Evolutionary conservation across 78 protist species (phyloP).

Genomic region (Protostelium mycophagum): DNA sequence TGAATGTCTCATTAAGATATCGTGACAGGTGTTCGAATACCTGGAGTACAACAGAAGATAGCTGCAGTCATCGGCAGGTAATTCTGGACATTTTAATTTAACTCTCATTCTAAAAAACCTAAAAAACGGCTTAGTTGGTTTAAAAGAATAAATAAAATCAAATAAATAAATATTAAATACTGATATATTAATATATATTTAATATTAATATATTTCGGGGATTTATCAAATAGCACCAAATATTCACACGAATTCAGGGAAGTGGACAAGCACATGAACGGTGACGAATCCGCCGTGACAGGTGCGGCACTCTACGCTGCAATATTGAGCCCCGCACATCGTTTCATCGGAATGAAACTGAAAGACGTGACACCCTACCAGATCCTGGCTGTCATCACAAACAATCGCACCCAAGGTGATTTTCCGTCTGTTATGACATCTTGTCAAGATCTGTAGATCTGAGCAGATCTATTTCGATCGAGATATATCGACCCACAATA

Average conservation of each 20-base stretch:
- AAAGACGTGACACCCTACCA: conserved; percentile 66
- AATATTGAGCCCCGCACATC: conserved; percentile 18
- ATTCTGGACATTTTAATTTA: too few relatives aligned
- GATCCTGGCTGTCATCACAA: neutral
- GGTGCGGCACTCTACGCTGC: conserved; percentile 74
- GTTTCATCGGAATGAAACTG: conserved; percentile 77
- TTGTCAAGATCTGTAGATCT: too few relatives aligned
- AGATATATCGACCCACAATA: too few relatives aligned
- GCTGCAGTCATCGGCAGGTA: neutral
- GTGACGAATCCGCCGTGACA: conserved; percentile 67
- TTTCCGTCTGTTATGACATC: too few relatives aligned
- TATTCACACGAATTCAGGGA: neutral
- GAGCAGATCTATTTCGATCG: too few relatives aligned
- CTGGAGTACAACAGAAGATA: conserved; percentile 20
- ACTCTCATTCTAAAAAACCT: too few relatives aligned
- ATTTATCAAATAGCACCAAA: too few relatives aligned
- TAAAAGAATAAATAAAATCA: too few relatives aligned
- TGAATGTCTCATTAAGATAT: neutral
- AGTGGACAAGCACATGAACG: conserved; percentile 69
- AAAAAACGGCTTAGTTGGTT: too few relatives aligned
- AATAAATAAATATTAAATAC: too few relatives aligned
- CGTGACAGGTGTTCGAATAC: conserved; percentile 20
- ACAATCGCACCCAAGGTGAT: neutral
- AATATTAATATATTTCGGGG: too few relatives aligned
- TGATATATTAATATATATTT: too few relatives aligned